phyloP scores from a whole-genome alignment of 352 stramenopile species.

The Phytophthora foliorum region DNA sequence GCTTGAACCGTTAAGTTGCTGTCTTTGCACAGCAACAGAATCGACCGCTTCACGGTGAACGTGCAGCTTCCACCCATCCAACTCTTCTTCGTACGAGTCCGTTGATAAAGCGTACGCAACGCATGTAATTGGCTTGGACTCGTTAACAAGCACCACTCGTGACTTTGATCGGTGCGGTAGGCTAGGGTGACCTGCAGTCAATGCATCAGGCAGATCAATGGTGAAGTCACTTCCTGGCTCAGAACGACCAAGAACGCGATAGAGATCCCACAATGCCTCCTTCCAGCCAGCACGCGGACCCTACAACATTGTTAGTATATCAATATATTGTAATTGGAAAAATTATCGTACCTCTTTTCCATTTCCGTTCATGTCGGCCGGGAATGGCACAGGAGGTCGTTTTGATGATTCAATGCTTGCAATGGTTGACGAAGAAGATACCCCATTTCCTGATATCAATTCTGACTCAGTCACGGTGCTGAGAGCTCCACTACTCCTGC shows the following conservation, averaged over 20 bases:
- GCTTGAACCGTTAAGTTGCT: constrained; percentile 23
- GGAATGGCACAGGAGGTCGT: constrained; percentile 28
- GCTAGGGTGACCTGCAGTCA: constrained; percentile 87
- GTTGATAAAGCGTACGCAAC: constrained; percentile 97
- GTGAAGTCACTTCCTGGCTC: constrained; percentile 78
- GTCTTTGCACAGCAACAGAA: constrained; percentile 31
- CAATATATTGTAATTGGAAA: not conserved
- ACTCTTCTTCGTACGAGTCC: constrained; percentile 85
- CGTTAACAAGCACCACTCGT: constrained; percentile 93
- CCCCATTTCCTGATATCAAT: constrained; percentile 24
- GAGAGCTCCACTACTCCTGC: constrained; percentile 49
- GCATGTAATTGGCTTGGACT: constrained; percentile 94
- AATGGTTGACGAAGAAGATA: constrained; percentile 44
- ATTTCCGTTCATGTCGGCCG: constrained; percentile 20
- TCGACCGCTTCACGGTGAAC: constrained; percentile 60
- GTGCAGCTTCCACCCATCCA: constrained; percentile 69
- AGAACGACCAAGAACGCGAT: constrained; percentile 66
- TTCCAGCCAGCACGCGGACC: constrained; percentile 59
- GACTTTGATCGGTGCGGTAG: constrained; percentile 91
- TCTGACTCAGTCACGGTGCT: constrained; percentile 47
- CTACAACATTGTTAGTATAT: constrained; percentile 20
- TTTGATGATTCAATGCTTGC: constrained; percentile 31
- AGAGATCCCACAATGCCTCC: constrained; percentile 75
- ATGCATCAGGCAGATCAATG: constrained; percentile 65
- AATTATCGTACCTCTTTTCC: constrained; percentile 55